These are phyloP conservation scores for Tolypocladium tundrense DNA, from an alignment of 2,329 filamentous ascomycete species.

Conservation along the genomic window DNA sequence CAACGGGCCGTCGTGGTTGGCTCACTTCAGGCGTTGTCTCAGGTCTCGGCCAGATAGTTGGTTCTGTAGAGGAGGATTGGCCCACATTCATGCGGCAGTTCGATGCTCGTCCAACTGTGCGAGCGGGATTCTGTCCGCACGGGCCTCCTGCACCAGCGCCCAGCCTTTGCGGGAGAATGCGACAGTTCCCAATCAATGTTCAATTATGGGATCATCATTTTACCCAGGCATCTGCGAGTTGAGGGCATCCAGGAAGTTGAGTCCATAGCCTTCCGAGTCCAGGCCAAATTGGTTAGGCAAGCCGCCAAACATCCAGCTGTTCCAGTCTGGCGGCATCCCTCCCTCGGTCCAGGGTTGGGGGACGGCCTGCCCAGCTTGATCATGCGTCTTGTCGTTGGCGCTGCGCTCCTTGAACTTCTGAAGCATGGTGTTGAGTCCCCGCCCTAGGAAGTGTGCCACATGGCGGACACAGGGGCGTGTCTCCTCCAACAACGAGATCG, in stretches of 20 bases:
- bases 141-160: too few relatives aligned
- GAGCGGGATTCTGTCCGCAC: not conserved
- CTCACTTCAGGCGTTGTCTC: not conserved
- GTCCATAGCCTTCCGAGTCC: slow-evolving; percentile 11
- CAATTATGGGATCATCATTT: not conserved
- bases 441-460: slow-evolving; percentile 17
- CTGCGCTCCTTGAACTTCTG: slow-evolving; percentile 14
- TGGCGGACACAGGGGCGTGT: slow-evolving; percentile 16
- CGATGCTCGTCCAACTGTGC: not conserved
- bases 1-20: not conserved
- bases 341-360: slow-evolving; percentile 1
- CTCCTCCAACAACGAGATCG: slow-evolving; percentile 13
- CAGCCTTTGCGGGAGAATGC: too few relatives aligned
- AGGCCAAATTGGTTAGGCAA: slow-evolving; percentile 6
- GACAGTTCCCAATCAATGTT: not conserved
- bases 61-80: not conserved
- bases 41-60: not conserved
- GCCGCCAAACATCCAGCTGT: slow-evolving; percentile 16
- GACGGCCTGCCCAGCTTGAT: not conserved
- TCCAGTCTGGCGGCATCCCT: slow-evolving; percentile 9
- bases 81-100: not conserved
- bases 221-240: slow-evolving; percentile 16
- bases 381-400: slow-evolving; percentile 4
- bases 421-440: slow-evolving; percentile 18
- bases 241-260: slow-evolving; percentile 14